phyloP scores from a whole-genome alignment of 305 asterid genomes.

The Ilex paraguariensis region DNA sequence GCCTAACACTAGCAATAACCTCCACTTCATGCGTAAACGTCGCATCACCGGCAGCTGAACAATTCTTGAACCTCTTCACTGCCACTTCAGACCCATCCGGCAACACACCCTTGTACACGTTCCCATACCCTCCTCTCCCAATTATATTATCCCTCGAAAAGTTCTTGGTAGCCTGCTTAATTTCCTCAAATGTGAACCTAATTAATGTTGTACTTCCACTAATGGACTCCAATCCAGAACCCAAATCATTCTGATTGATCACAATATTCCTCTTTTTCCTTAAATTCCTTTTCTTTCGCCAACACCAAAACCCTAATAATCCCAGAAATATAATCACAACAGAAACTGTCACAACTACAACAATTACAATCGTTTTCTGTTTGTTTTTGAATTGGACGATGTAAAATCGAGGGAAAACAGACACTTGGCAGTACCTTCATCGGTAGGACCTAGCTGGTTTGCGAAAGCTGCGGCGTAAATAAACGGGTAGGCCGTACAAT shows the following conservation, averaged over 20 bases:
- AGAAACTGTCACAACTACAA: neutral
- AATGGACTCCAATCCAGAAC: neutral
- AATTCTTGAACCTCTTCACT: constrained; percentile 2
- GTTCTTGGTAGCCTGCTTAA: neutral
- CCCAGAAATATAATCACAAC: neutral
- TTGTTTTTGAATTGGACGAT: neutral
- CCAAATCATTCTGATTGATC: no score
- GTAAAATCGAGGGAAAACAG: neutral
- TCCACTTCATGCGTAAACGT: neutral
- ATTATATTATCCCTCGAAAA: constrained; percentile 5
- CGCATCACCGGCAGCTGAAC: neutral
- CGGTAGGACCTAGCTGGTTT: neutral
- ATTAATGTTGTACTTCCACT: neutral
- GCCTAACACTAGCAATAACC: neutral
- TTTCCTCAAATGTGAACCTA: neutral
- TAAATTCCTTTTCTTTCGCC: neutral
- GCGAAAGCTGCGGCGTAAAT: neutral
- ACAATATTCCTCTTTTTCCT: neutral
- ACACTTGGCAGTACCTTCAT: neutral
- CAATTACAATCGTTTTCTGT: neutral
- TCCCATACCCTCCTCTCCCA: constrained; percentile 10
- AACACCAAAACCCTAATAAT: neutral
- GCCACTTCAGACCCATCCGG: constrained; percentile 7
- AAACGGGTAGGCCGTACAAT: neutral
- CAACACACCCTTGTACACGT: constrained; percentile 4